Evolutionary conservation across 1,284 basidiomycete genomes (phyloP).

Genomic region (Fomitopsis pinicola): DNA sequence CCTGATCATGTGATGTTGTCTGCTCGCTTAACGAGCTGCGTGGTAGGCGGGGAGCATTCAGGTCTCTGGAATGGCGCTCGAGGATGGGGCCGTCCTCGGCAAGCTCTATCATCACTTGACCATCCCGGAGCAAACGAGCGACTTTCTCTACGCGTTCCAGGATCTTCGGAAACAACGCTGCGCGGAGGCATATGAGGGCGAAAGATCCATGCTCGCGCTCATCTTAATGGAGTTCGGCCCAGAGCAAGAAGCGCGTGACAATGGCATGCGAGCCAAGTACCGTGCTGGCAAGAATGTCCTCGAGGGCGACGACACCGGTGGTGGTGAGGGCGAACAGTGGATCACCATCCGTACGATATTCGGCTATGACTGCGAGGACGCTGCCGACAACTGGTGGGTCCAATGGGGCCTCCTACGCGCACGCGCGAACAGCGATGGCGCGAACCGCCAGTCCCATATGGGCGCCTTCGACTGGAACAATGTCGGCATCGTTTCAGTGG

Average conservation of each 20-base stretch:
- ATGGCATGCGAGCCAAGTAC: conserved; percentile 33
- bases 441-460: background rate
- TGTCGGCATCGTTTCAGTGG: conserved; percentile 2
- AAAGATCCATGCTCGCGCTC: conserved; percentile 14
- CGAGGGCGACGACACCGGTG: conserved; percentile 21
- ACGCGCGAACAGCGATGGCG: conserved; percentile 16
- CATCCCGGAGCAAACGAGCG: conserved; percentile 44
- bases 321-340: conserved; percentile 23
- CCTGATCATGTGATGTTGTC: conserved; percentile 20
- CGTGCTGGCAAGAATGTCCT: conserved; percentile 35
- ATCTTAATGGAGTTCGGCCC: conserved; percentile 15
- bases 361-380: conserved; percentile 34
- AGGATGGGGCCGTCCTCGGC: conserved; percentile 56
- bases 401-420: conserved; percentile 31
- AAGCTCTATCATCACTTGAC: conserved; percentile 54
- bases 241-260: conserved; percentile 38
- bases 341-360: conserved; percentile 24
- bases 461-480: conserved; percentile 3
- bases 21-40: background rate
- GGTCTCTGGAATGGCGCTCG: conserved; percentile 37
- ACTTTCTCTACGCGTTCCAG: conserved; percentile 49
- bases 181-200: conserved; percentile 11
- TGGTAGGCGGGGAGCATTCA: conserved; percentile 30
- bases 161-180: conserved; percentile 35
- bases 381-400: conserved; percentile 36